Conservation (phyloP, 1,284 basidiomycete species). For the Trichosporon asahii region DNA sequence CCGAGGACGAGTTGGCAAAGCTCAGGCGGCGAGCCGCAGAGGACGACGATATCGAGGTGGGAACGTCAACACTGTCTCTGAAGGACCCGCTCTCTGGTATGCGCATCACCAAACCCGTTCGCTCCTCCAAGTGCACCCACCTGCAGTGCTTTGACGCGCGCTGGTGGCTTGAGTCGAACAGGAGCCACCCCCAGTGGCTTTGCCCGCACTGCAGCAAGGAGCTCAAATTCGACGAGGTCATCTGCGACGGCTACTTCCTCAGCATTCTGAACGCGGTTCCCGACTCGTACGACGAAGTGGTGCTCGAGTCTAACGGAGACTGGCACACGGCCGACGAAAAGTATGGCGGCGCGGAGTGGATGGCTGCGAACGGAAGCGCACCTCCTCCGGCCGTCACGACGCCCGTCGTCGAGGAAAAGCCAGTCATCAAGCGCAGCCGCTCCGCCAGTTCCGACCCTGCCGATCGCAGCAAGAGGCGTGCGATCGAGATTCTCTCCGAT, state of each 20-base stretch:
- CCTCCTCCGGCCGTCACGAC: not conserved
- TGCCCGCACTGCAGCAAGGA: constrained; percentile 91
- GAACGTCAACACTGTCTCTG: constrained; percentile 78
- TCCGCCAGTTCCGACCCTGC: constrained; percentile 7
- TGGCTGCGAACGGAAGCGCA: constrained; percentile 30
- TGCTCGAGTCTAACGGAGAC: constrained; percentile 87
- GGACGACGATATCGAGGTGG: constrained; percentile 85
- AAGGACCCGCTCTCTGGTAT: constrained; percentile 89
- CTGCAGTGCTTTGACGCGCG: constrained; percentile 93
- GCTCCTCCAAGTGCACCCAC: constrained; percentile 81
- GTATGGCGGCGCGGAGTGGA: constrained; percentile 71
- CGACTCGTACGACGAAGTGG: constrained; percentile 80
- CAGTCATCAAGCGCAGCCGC: constrained; percentile 13
- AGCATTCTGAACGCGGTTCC: constrained; percentile 52
- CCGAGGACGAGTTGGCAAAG: constrained; percentile 27
- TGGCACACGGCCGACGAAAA: constrained; percentile 92
- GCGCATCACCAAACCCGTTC: constrained; percentile 78
- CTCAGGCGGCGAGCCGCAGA: constrained; percentile 56
- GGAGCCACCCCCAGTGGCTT: constrained; percentile 91
- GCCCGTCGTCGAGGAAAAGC: not conserved
- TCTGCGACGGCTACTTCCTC: constrained; percentile 65
- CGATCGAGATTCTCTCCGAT: constrained; percentile 71
- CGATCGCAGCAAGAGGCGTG: constrained; percentile 41
- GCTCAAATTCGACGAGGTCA: constrained; percentile 74
- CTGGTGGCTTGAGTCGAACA: constrained; percentile 93